phyloP scores from a whole-genome alignment of 1,284 basidiomycete genomes.

The Vanrija sp. region DNA sequence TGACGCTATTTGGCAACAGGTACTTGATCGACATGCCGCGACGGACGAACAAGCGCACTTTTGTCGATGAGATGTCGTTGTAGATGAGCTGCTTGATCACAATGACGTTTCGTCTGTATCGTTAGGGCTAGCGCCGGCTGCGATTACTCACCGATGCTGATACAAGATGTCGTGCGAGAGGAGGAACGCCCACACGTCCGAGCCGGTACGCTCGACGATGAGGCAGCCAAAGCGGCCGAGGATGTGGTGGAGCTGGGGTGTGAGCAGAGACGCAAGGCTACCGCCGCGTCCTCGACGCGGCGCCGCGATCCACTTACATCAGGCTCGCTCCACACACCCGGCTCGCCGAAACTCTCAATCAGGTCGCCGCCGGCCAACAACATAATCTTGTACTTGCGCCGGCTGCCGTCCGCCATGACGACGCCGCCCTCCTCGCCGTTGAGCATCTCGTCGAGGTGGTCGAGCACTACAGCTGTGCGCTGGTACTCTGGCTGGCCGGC shows the following conservation, averaged over 20 bases:
- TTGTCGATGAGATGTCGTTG: slow-evolving; percentile 96
- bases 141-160: slow-evolving; percentile 47
- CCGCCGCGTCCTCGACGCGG: neutral
- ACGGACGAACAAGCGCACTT: slow-evolving; percentile 82
- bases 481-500: slow-evolving; percentile 85
- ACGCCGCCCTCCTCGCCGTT: slow-evolving; percentile 63
- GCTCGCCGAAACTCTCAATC: slow-evolving; percentile 91
- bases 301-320: slow-evolving; percentile 62
- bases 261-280: neutral
- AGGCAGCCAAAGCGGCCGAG: slow-evolving; percentile 89
- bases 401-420: slow-evolving; percentile 41
- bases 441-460: slow-evolving; percentile 91
- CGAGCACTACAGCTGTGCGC: slow-evolving; percentile 90
- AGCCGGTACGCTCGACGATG: slow-evolving; percentile 92
- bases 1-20: slow-evolving; percentile 83
- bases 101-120: slow-evolving; percentile 70
- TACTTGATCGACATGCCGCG: slow-evolving; percentile 92
- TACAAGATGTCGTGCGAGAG: slow-evolving; percentile 57
- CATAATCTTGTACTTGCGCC: slow-evolving; percentile 64
- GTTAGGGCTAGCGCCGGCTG: neutral
- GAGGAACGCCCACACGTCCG: slow-evolving; percentile 69
- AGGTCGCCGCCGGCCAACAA: slow-evolving; percentile 94
- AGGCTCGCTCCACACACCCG: slow-evolving; percentile 89
- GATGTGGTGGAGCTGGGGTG: slow-evolving; percentile 83
- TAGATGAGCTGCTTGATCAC: slow-evolving; percentile 95